These are phyloP conservation scores for Arthrinium phaeospermum DNA, from an alignment of 2,329 filamentous ascomycete genomes.

Conservation along the genomic window DNA sequence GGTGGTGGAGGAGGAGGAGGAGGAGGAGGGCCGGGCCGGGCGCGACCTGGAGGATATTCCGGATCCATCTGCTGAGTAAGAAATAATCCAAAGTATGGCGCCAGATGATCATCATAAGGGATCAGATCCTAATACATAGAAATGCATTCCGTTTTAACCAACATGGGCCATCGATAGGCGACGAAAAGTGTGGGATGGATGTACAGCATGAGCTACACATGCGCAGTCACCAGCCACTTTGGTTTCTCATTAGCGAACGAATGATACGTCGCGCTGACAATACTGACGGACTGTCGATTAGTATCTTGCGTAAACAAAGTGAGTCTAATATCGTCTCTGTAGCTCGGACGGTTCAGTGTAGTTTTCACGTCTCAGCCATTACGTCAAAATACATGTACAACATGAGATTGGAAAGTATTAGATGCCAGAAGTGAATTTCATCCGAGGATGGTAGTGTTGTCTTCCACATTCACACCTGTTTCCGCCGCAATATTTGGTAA, in stretches of 20 bases:
- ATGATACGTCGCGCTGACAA: not conserved
- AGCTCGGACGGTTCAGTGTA: not conserved
- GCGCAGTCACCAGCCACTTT: not conserved
- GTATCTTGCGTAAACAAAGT: not conserved
- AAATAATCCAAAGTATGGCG: not conserved
- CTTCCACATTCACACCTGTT: not conserved
- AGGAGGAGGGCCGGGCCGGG: slow-evolving; percentile 9
- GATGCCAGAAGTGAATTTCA: not conserved
- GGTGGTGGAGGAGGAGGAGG: not conserved
- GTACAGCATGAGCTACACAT: not conserved
- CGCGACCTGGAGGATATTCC: not conserved
- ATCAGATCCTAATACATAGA: not conserved
- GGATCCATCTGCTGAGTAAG: slow-evolving; percentile 10
- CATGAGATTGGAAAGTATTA: too few relatives aligned
- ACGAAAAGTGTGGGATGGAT: not conserved
- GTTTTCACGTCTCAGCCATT: not conserved
- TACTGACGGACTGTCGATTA: not conserved
- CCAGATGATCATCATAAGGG: not conserved
- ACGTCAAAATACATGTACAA: not conserved
- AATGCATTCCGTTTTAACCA: not conserved
- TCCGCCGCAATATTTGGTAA: not conserved
- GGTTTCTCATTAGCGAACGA: not conserved
- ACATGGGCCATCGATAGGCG: not conserved
- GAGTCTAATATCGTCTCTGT: not conserved
- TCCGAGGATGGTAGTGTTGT: not conserved